These are phyloP conservation scores for Arachnopeziza araneosa DNA, from an alignment of 2,329 filamentous ascomycete species.

Conservation along the genomic window DNA sequence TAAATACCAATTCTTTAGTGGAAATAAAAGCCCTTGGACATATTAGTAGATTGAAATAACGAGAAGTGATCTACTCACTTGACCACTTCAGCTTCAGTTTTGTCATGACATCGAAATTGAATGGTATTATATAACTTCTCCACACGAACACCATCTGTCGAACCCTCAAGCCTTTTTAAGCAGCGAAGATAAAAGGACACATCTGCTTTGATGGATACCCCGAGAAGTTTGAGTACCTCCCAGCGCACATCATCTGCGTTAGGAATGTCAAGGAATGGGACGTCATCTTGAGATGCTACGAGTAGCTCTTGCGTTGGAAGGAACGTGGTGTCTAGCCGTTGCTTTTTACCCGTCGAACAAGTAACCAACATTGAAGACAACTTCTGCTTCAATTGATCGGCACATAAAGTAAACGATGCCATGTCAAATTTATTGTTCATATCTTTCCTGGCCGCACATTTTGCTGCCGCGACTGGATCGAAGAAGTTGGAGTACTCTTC, in stretches of 20 bases:
- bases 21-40: too few species aligned
- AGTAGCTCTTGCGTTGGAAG: constrained; percentile 3
- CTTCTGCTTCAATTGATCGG: constrained; percentile 1
- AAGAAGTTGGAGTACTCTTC: too few species aligned
- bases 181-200: constrained; percentile 4
- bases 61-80: too few species aligned
- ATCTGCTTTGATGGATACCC: constrained; percentile 6
- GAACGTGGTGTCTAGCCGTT: constrained; percentile 6
- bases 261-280: constrained; percentile 4
- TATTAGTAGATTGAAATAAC: too few species aligned
- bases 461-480: too few species aligned
- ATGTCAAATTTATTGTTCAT: too few species aligned
- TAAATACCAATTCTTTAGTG: too few species aligned
- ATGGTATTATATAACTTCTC: neutral
- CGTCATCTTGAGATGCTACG: constrained; percentile 1
- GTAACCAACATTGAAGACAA: constrained; percentile 2
- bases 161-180: neutral
- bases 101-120: too few species aligned
- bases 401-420: neutral
- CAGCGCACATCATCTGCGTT: neutral
- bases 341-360: constrained; percentile 1
- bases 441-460: too few species aligned
- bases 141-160: neutral
- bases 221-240: neutral
- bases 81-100: too few species aligned